Evolutionary conservation across 345 rosid genomes (phyloP).

Genomic region (Populus tremula): DNA sequence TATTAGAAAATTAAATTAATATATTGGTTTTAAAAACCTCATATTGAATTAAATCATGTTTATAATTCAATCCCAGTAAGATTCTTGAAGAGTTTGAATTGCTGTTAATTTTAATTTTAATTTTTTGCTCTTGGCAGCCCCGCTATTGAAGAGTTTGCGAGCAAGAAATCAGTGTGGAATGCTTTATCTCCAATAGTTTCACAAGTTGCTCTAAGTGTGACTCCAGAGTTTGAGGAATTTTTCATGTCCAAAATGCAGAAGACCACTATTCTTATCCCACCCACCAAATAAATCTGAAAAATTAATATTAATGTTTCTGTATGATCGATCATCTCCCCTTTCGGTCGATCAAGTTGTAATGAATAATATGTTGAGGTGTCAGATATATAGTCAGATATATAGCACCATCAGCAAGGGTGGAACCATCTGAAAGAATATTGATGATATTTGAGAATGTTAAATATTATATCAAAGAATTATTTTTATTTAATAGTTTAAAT

Average conservation of each 20-base stretch:
- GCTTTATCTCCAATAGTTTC: constrained; percentile 18
- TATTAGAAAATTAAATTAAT: too few species aligned
- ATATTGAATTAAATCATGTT: too few species aligned
- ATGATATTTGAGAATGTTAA: too few species aligned
- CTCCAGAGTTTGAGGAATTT: constrained; percentile 8
- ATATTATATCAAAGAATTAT: too few species aligned
- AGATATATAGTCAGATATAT: neutral
- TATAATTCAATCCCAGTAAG: too few species aligned
- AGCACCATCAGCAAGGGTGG: neutral
- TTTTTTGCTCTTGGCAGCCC: constrained; percentile 4
- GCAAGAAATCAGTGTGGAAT: constrained; percentile 22
- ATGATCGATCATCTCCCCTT: too few species aligned
- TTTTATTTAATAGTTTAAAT: too few species aligned
- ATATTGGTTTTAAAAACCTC: too few species aligned
- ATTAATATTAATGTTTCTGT: neutral
- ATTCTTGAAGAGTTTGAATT: neutral
- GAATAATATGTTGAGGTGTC: neutral
- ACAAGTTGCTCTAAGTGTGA: constrained; percentile 16
- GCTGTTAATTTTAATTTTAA: too few species aligned
- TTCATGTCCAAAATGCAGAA: constrained; percentile 5
- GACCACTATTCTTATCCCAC: constrained; percentile 17
- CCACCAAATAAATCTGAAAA: neutral
- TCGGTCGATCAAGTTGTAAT: neutral
- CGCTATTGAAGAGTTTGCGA: constrained; percentile 10
- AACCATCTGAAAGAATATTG: too few species aligned